phyloP scores from a whole-genome alignment of 805 yeast genomes.

The Saccharomycopsis javanensis region DNA sequence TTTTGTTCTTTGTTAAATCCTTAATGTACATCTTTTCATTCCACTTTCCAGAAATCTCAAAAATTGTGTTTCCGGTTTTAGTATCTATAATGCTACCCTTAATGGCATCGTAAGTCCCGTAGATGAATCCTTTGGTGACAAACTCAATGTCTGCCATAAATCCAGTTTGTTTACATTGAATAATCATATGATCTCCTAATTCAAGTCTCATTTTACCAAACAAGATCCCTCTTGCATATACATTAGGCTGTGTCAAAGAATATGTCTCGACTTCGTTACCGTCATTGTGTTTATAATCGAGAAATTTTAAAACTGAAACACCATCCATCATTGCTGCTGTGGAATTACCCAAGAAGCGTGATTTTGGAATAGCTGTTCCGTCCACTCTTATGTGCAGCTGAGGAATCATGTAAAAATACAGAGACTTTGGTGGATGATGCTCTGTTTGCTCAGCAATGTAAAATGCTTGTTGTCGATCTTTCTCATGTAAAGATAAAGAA shows the following conservation, averaged over 20 bases:
- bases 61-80: constrained; percentile 47
- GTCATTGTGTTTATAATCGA: constrained; percentile 42
- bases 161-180: constrained; percentile 51
- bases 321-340: constrained; percentile 99
- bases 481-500: neutral
- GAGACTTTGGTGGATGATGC: constrained; percentile 97
- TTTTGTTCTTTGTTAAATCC: constrained; percentile 38
- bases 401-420: constrained; percentile 84
- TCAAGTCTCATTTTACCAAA: constrained; percentile 87
- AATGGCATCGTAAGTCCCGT: constrained; percentile 86
- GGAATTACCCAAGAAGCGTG: constrained; percentile 86
- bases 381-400: constrained; percentile 74
- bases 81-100: constrained; percentile 58
- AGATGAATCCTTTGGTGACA: constrained; percentile 87
- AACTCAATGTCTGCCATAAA: constrained; percentile 78
- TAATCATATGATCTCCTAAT: constrained; percentile 82
- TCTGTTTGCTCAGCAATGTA: constrained; percentile 92
- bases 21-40: constrained; percentile 71
- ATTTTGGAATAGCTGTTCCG: constrained; percentile 80
- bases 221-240: constrained; percentile 87
- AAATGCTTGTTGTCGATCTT: constrained; percentile 56
- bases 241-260: constrained; percentile 86
- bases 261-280: constrained; percentile 48
- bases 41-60: constrained; percentile 84
- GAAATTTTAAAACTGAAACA: constrained; percentile 56